These are phyloP conservation scores for Rhodotorula babjevae DNA, from an alignment of 768 basidiomycete species.

Conservation along the genomic window DNA sequence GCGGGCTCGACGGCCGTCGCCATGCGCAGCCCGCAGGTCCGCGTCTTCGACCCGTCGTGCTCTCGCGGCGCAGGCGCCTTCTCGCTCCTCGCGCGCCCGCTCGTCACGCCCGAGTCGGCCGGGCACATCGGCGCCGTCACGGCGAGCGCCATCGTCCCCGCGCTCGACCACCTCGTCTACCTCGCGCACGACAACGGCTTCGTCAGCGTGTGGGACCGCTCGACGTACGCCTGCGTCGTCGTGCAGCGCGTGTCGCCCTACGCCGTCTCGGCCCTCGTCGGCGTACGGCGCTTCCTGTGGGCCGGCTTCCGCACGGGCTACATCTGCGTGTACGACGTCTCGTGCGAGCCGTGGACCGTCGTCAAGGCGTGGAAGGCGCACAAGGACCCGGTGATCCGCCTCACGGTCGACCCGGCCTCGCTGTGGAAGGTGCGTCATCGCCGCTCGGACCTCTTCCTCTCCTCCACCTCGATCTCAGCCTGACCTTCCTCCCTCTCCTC, in stretches of 20 bases:
- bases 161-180: conserved; percentile 63
- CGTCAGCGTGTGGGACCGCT: conserved; percentile 68
- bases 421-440: conserved; percentile 59
- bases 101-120: conserved; percentile 59
- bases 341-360: conserved; percentile 70
- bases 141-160: conserved; percentile 68
- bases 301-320: conserved; percentile 75
- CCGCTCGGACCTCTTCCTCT: background rate
- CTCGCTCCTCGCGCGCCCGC: conserved; percentile 25
- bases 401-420: conserved; percentile 66
- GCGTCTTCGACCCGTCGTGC: conserved; percentile 63
- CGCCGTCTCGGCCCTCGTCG: conserved; percentile 76
- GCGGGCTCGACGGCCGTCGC: conserved; percentile 48
- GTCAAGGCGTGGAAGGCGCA: conserved; percentile 88
- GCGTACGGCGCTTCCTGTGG: conserved; percentile 80
- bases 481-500: conserved; percentile 3
- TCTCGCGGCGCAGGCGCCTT: conserved; percentile 23
- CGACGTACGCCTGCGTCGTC: conserved; percentile 21
- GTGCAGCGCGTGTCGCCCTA: conserved; percentile 53
- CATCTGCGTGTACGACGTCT: conserved; percentile 71
- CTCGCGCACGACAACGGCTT: conserved; percentile 89
- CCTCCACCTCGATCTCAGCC: no score
- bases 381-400: conserved; percentile 58
- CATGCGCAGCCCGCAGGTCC: conserved; percentile 53
- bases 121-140: conserved; percentile 78